Conservation (phyloP, 1,284 basidiomycete species). For the Sanguinoderma infundibulare region DNA sequence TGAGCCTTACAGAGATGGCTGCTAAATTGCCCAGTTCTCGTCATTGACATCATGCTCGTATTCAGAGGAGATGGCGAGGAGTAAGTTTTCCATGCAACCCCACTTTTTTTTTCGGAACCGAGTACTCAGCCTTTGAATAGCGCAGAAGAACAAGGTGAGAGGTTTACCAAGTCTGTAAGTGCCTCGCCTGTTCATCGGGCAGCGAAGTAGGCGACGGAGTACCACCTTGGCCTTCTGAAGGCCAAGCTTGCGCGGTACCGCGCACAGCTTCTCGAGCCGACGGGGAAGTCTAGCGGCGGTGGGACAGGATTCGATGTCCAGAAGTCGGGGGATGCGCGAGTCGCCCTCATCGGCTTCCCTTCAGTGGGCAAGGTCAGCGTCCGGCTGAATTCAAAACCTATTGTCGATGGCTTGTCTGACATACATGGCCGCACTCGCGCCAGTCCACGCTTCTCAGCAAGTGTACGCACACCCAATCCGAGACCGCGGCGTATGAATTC, state of each 20-base stretch:
- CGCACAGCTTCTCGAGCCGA: constrained; percentile 87
- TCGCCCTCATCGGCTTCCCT: constrained; percentile 93
- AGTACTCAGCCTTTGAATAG: constrained; percentile 45
- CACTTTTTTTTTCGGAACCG: constrained; percentile 10
- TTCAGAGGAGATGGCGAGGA: constrained; percentile 93
- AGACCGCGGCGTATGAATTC: constrained; percentile 94
- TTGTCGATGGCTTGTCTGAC: neutral
- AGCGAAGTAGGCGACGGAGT: constrained; percentile 81
- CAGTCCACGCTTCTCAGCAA: constrained; percentile 93
- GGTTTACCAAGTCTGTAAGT: neutral
- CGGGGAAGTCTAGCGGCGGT: constrained; percentile 78
- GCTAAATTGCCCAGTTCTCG: neutral
- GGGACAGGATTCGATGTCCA: constrained; percentile 94
- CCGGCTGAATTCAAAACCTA: neutral
- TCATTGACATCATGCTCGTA: neutral
- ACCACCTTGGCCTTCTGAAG: constrained; percentile 88
- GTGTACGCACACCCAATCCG: constrained; percentile 89
- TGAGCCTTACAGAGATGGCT: constrained; percentile 41
- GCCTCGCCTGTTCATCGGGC: constrained; percentile 9
- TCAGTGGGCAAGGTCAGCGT: constrained; percentile 85
- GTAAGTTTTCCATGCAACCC: constrained; percentile 51
- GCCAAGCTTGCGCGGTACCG: constrained; percentile 93
- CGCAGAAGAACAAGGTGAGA: constrained; percentile 88
- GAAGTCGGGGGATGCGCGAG: constrained; percentile 92
- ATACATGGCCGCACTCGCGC: constrained; percentile 2